Base-by-base conservation (phyloP, 1,284 basidiomycete species). In the Pterulicium gracile region DNA sequence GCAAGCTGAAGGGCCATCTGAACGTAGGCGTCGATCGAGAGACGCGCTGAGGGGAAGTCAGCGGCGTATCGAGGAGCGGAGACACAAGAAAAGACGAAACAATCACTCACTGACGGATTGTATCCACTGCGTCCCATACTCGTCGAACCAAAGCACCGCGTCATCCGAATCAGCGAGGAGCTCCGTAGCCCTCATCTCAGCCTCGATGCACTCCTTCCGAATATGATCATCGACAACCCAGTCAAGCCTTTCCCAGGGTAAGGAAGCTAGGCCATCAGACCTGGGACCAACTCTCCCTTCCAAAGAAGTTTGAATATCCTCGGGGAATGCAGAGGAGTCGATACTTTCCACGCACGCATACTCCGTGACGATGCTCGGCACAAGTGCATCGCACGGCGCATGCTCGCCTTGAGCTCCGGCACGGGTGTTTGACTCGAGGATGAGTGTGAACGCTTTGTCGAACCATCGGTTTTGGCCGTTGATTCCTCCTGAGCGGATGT, bases 1-100 rank as follows among this genome's bases (percentile, higher is more conserved):
- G 94, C 94, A 7, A 98, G 77, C 63, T 98, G 95, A 19, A 97
- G 72, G 1, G 82, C 91, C 78, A 95, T 87, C 64, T 98, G 95
- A 46, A 97, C 75, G 63, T 81, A 98, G 0, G 88, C 89, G 59
- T 98, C 94, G 0, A 95, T 84, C 3, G 88, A 79, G 35, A 88
- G 72, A 53, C 81, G 81, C 45, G 75, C 86, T 88, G 51, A 21
- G 17, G 13, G 22, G 19, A 36, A 24, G 32, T 46, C 4, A 45
- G 32, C 35, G 35, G 36, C 34, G 24, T 22, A 27, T 21, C 42
- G 34, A n/a, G 14, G 13, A 20, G 47, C 13, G 21, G 45, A 52
- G 18, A 32, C 36, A 50, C 32, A 40, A 48, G 36, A 32, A 17
- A 20, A 32, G 21, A 13, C 15, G 22, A 41, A 7, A 46, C n/a